These are phyloP conservation scores for Aphanocladium album DNA, from an alignment of 2,329 filamentous ascomycete genomes.

Conservation along the genomic window DNA sequence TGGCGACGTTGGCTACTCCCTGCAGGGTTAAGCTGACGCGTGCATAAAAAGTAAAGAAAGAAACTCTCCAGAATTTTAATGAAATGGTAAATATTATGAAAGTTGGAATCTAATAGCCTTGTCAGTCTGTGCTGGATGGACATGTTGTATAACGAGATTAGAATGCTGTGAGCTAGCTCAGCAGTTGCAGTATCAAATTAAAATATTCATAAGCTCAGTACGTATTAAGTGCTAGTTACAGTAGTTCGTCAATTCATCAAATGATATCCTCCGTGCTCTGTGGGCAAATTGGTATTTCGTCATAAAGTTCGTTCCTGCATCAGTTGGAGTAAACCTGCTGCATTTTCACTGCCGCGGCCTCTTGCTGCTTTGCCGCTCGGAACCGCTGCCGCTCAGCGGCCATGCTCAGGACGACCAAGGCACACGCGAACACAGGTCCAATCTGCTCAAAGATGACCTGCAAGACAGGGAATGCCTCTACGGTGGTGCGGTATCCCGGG, in stretches of 20 bases:
- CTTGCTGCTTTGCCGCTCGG: background rate
- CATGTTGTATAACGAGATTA: background rate
- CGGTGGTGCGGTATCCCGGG: background rate
- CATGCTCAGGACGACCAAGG: background rate
- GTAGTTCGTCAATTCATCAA: too few species aligned
- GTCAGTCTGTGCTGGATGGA: background rate
- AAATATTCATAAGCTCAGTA: background rate
- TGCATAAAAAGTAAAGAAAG: background rate
- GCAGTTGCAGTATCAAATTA: background rate
- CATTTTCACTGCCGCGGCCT: background rate
- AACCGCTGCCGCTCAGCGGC: background rate
- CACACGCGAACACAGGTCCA: background rate
- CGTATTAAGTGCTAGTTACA: background rate
- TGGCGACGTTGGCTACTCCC: constrained; percentile 59
- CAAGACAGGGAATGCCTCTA: background rate
- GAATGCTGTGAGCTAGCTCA: background rate
- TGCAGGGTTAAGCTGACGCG: constrained; percentile 39
- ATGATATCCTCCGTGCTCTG: too few species aligned
- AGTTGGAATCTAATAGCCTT: background rate
- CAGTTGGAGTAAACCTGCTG: background rate
- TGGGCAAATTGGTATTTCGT: too few species aligned
- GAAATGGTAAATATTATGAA: background rate
- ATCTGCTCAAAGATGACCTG: constrained; percentile 1
- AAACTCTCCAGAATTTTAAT: background rate
- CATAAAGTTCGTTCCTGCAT: background rate